Conservation (phyloP, 768 basidiomycete species). For the Boletus subcaerulescens region DNA sequence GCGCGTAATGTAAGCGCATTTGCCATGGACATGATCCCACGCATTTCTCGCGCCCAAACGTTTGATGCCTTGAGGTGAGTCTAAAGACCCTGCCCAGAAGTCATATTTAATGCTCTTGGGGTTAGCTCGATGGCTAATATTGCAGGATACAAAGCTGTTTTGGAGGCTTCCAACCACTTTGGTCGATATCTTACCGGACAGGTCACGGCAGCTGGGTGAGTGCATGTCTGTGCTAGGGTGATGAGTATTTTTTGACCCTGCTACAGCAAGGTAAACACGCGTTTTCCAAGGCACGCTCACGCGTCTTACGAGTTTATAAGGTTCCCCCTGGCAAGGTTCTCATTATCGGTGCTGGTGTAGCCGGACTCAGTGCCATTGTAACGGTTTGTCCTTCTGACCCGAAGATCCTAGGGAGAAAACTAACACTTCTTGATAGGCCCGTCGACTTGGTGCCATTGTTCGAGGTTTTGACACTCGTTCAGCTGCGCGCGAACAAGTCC, state of each 20-base stretch:
- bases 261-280: conserved; percentile 40
- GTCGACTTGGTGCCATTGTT: conserved; percentile 83
- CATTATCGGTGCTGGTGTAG: conserved; percentile 86
- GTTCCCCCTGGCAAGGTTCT: conserved; percentile 86
- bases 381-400: conserved; percentile 48
- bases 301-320: conserved; percentile 37
- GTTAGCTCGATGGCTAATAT: conserved; percentile 90
- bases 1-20: conserved; percentile 67
- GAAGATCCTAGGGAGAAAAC: neutral
- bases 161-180: conserved; percentile 88
- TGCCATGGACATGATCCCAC: conserved; percentile 91
- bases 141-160: conserved; percentile 87
- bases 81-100: conserved; percentile 1
- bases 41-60: conserved; percentile 86
- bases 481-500: conserved; percentile 84
- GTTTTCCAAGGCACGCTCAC: neutral
- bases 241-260: conserved; percentile 3
- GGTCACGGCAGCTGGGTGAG: conserved; percentile 86
- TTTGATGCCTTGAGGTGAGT: conserved; percentile 82
- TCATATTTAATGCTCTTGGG: neutral
- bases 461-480: conserved; percentile 86
- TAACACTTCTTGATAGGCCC: conserved; percentile 46
- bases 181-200: conserved; percentile 89
- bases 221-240: conserved; percentile 14
- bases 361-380: conserved; percentile 83